Conservation (phyloP, 768 basidiomycete genomes). For the Guyanaporus albipodus region DNA sequence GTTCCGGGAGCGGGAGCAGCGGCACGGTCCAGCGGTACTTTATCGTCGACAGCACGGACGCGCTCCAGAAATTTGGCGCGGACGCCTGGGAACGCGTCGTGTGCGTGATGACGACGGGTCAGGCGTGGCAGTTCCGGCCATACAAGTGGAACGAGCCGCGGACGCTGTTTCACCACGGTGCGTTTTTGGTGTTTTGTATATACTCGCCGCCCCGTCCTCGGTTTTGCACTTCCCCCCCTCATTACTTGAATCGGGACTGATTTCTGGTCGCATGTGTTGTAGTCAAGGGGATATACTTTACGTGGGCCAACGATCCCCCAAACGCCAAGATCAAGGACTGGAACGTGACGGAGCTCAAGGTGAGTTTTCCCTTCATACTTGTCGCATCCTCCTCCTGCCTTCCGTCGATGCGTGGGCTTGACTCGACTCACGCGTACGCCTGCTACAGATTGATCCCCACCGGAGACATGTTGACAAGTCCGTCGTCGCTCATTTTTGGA, state of each 20-base stretch:
- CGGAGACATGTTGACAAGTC: conserved; percentile 93
- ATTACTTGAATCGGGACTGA: no score
- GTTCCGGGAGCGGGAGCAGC: no score
- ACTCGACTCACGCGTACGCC: not conserved
- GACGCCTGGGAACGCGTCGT: conserved; percentile 98
- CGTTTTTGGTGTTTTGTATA: not conserved
- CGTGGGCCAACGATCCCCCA: conserved; percentile 91
- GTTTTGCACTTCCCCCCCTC: no score
- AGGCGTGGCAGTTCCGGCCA: conserved; percentile 95
- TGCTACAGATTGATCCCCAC: conserved; percentile 79
- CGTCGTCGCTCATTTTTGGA: conserved; percentile 95
- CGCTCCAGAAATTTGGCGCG: conserved; percentile 84
- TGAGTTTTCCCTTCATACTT: no score
- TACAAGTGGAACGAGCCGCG: conserved; percentile 97
- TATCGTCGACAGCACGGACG: conserved; percentile 90
- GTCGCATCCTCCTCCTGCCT: no score
- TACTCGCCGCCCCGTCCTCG: no score
- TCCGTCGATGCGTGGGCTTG: no score
- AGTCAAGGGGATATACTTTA: conserved; percentile 96
- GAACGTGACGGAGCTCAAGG: conserved; percentile 96
- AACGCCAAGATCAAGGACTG: conserved; percentile 90
- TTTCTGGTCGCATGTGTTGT: no score
- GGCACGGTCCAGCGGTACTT: conserved; percentile 68
- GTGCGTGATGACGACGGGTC: conserved; percentile 97
- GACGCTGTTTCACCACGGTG: conserved; percentile 91